Evolutionary conservation across 352 stramenopile genomes (phyloP).

Genomic region (Phytophthora pluvialis): DNA sequence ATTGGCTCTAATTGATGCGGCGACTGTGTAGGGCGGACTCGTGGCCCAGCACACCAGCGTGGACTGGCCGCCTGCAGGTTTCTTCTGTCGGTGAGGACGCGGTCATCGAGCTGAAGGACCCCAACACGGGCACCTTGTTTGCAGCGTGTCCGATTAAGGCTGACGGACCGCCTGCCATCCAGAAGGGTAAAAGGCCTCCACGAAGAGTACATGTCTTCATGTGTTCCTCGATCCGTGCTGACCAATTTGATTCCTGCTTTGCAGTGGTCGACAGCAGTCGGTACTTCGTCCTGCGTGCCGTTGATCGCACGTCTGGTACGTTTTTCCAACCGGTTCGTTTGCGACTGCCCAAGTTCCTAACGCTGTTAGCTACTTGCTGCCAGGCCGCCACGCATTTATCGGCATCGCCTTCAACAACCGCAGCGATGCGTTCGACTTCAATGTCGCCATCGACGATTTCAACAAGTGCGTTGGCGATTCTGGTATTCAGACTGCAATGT

Average conservation of each 20-base stretch:
- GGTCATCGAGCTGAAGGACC: slow-evolving; percentile 68
- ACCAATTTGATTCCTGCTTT: slow-evolving; percentile 1
- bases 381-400: slow-evolving; percentile 92
- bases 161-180: slow-evolving; percentile 59
- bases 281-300: slow-evolving; percentile 95
- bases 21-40: slow-evolving; percentile 53
- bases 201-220: background rate
- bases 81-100: slow-evolving; percentile 63
- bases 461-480: slow-evolving; percentile 54
- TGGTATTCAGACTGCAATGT: background rate
- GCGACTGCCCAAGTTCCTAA: background rate
- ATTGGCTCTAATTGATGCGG: background rate
- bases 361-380: background rate
- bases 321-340: background rate
- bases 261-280: slow-evolving; percentile 89
- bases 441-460: slow-evolving; percentile 92
- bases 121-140: slow-evolving; percentile 60
- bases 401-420: slow-evolving; percentile 94
- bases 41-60: slow-evolving; percentile 65
- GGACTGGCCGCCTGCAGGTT: slow-evolving; percentile 70
- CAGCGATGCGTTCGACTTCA: slow-evolving; percentile 96
- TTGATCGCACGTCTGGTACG: slow-evolving; percentile 82
- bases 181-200: slow-evolving; percentile 50
- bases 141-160: slow-evolving; percentile 67
- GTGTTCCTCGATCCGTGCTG: background rate